Base-by-base conservation (phyloP, 345 rosid species). In the Eutrema yunnanense region DNA sequence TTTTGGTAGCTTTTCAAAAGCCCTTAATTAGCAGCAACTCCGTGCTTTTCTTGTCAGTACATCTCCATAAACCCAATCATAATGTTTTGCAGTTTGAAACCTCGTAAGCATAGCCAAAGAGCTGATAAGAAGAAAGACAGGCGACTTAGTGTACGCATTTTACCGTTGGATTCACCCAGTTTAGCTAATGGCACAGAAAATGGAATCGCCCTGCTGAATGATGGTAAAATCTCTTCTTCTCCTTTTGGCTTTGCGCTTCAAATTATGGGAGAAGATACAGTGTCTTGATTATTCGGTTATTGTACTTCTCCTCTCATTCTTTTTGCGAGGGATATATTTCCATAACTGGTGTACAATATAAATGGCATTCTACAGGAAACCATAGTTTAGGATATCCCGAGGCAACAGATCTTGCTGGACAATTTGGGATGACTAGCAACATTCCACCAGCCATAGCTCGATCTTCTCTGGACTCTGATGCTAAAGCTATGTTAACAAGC, bases 91-190 rank as follows among this genome's bases (percentile, higher is more conserved):
- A 96, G 99, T 80, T 68, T 84, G 59, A 90, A 84, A 82, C 77
- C 84, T 75, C 86, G 74, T 65, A 86, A 78, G 72, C 85, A 78
- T 60, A 78, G 78, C 67, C 75, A 58, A 46, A 86, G 65, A 78
- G 71, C 55, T 60, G 83, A 19, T 19, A 19, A 19, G 73, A 65
- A 54, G 50, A 67, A 82, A 71, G 64, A 57, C 61, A 86, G 79
- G 81, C 81, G 75, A 78, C 84, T 69, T 53, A 82, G 67, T 7
- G 74, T 87, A 68, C 75, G 75, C 73, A 81, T 87, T 74, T 79
- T 90, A 83, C 88, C 85, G 64, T 26, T 90, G 81, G 92, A 87
- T 75, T 78, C 90, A 8, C 84, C 89, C 57, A 77, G 59, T 59
- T 75, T 78, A 61, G 79, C 71, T 41, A 38, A 57, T 11, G 88